Evolutionary conservation across 192 early-diverging fungal genomes (phyloP).

Genomic region (Glomus cerebriforme): DNA sequence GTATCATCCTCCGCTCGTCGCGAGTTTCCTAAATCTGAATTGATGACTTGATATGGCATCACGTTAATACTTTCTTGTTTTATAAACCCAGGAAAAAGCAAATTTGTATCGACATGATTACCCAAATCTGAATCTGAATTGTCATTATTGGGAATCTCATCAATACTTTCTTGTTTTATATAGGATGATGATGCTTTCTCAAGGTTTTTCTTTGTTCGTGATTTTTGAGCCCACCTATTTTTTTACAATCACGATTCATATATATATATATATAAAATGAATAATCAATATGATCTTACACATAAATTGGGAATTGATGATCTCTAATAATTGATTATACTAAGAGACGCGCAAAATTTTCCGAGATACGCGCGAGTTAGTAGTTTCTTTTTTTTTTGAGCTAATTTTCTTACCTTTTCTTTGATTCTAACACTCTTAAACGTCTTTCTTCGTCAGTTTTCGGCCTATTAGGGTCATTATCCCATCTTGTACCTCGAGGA

Average conservation of each 20-base stretch:
- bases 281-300: neutral
- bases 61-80: neutral
- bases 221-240: neutral
- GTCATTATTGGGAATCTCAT: neutral
- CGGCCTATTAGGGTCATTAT: conserved; percentile 29
- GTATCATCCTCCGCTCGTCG: neutral
- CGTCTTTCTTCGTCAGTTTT: conserved; percentile 29
- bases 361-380: neutral
- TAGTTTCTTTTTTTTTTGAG: neutral
- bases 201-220: neutral
- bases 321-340: neutral
- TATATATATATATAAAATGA: neutral
- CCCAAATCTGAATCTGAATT: neutral
- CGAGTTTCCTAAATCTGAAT: neutral
- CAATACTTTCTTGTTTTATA: neutral
- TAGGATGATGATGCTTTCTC: neutral
- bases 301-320: neutral
- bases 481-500: conserved; percentile 25
- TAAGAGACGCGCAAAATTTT: neutral
- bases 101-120: neutral
- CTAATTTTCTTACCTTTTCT: conserved; percentile 16
- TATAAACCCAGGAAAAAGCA: neutral
- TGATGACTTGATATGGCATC: neutral
- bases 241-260: neutral
- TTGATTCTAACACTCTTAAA: conserved; percentile 16